These are phyloP conservation scores for Tuber brumale DNA, from an alignment of 495 filamentous ascomycete genomes.

Conservation along the genomic window DNA sequence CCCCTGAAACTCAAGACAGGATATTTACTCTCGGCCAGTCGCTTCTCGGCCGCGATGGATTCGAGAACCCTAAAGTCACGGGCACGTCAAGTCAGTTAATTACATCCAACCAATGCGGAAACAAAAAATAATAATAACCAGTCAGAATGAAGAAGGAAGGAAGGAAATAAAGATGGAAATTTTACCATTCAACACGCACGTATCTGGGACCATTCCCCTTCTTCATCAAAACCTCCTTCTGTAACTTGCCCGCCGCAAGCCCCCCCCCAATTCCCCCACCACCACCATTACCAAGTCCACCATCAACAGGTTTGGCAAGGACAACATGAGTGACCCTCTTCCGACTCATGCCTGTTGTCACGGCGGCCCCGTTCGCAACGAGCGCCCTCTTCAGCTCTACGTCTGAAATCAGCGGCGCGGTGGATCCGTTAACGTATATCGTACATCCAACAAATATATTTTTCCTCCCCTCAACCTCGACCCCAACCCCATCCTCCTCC, in stretches of 20 bases:
- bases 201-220: slow-evolving; percentile 66
- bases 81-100: slow-evolving; percentile 9
- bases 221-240: slow-evolving; percentile 66
- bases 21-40: slow-evolving; percentile 69
- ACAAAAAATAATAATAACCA: background rate
- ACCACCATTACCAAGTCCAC: background rate
- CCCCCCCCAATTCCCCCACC: slow-evolving; percentile 62
- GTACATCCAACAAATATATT: slow-evolving; percentile 31
- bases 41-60: slow-evolving; percentile 66
- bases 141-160: background rate
- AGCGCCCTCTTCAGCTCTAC: slow-evolving; percentile 77
- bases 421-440: slow-evolving; percentile 87
- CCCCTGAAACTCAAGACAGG: slow-evolving; percentile 50
- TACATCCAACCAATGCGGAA: background rate
- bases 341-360: slow-evolving; percentile 62
- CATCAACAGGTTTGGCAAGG: slow-evolving; percentile 47
- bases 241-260: slow-evolving; percentile 69
- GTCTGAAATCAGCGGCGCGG: slow-evolving; percentile 72
- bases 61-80: slow-evolving; percentile 58
- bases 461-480: background rate
- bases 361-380: slow-evolving; percentile 60
- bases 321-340: slow-evolving; percentile 81
- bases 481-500: background rate
- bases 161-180: slow-evolving; percentile 37
- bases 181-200: slow-evolving; percentile 76